phyloP scores from a whole-genome alignment of 2,329 filamentous ascomycete genomes.

The Botryotinia narcissicola region DNA sequence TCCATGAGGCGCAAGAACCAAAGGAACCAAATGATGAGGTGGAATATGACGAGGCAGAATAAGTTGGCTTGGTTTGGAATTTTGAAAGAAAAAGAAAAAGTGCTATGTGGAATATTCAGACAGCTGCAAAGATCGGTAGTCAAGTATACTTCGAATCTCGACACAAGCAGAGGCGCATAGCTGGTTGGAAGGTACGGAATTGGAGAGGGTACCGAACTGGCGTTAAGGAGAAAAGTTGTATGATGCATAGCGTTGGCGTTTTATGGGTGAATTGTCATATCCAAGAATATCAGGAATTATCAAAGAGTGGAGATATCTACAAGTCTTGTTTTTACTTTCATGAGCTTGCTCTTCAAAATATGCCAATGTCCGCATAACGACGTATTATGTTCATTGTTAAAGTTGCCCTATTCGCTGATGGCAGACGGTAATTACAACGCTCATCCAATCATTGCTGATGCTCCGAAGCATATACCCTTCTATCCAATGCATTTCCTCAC shows the following conservation, averaged over 20 bases:
- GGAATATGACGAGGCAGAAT: slow-evolving; percentile 45
- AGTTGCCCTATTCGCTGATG: neutral
- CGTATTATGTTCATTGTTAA: neutral
- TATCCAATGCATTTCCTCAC: neutral
- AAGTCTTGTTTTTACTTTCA: neutral
- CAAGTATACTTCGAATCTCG: neutral
- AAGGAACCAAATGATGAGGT: slow-evolving; percentile 70
- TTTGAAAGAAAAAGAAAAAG: no score
- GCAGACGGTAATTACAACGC: neutral
- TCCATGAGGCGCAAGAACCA: slow-evolving; percentile 88
- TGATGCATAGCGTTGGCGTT: slow-evolving; percentile 29
- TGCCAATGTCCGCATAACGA: neutral
- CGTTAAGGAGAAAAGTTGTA: slow-evolving; percentile 13
- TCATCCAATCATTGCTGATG: neutral
- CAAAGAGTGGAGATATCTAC: neutral
- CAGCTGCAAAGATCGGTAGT: neutral
- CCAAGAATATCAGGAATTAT: neutral
- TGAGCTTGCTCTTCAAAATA: neutral
- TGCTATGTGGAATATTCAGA: neutral
- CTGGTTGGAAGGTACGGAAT: slow-evolving; percentile 1
- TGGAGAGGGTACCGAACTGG: slow-evolving; percentile 17
- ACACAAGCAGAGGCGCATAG: slow-evolving; percentile 11
- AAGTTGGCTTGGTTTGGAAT: neutral
- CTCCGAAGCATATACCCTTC: neutral
- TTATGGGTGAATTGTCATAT: slow-evolving; percentile 5